Conservation (phyloP, 2,329 filamentous ascomycete genomes). For the Alternaria novae-zelandiae region DNA sequence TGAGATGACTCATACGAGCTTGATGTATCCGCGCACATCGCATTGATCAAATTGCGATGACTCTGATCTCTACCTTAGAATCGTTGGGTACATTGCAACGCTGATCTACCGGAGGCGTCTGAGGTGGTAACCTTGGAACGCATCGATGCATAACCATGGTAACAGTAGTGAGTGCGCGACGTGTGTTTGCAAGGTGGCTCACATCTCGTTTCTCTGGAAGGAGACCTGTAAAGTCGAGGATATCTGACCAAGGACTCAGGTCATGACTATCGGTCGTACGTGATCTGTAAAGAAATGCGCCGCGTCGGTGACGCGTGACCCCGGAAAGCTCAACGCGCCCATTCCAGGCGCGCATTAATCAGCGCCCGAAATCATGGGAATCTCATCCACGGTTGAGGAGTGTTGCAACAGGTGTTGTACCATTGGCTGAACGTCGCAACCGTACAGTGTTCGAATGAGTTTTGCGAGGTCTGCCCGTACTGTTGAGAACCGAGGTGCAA, state of each 20-base stretch:
- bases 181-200: neutral
- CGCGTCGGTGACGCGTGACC: neutral
- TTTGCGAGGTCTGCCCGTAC: neutral
- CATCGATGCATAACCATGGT: neutral
- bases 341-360: neutral
- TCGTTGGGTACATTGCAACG: neutral
- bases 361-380: neutral
- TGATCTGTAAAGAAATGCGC: neutral
- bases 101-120: neutral
- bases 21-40: neutral
- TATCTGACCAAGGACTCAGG: neutral
- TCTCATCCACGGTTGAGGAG: neutral
- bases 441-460: neutral
- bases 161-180: neutral
- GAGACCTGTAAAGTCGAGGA: neutral
- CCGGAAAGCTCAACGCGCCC: neutral
- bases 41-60: neutral
- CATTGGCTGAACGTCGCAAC: neutral
- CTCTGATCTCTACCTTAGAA: neutral
- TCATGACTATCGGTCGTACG: neutral
- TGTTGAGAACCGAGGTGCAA: neutral
- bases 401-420: neutral
- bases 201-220: neutral
- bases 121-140: neutral
- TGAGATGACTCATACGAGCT: neutral